Evolutionary conservation across 2,329 filamentous ascomycete genomes (phyloP).

Genomic region (Cadophora malorum): DNA sequence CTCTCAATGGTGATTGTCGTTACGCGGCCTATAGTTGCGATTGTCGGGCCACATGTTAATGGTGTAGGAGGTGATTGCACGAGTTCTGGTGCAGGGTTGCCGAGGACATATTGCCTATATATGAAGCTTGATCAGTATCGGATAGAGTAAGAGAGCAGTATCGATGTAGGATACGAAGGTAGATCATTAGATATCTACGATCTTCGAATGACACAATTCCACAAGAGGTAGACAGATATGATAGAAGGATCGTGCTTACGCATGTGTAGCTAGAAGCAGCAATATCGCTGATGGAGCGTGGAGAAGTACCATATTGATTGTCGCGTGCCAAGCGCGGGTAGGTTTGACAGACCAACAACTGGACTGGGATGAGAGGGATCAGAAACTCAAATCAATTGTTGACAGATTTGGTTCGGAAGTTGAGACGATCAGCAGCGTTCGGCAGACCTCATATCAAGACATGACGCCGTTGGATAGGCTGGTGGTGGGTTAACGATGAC

Average conservation of each 20-base stretch:
- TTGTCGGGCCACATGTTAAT: conserved; percentile 23
- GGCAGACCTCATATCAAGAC: conserved; percentile 1
- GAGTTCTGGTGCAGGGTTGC: conserved; percentile 4
- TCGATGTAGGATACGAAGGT: not conserved
- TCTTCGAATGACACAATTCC: not conserved
- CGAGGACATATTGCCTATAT: conserved; percentile 17
- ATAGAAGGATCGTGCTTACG: not conserved
- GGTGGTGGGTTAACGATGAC: not conserved
- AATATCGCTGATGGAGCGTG: conserved; percentile 1
- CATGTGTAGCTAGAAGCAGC: conserved; percentile 15
- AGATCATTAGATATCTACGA: not conserved
- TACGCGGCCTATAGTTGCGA: conserved; percentile 29
- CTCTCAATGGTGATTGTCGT: conserved; percentile 31
- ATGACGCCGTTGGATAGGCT: not conserved
- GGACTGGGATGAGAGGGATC: not conserved
- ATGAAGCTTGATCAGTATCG: not conserved
- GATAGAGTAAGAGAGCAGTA: not conserved
- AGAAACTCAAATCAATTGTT: not conserved
- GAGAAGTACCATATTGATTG: conserved; percentile 14
- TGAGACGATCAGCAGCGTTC: not conserved
- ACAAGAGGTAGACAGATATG: not conserved
- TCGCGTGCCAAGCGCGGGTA: not conserved
- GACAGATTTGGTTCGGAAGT: not conserved
- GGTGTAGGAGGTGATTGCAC: not conserved
- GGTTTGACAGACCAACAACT: not conserved